Evolutionary conservation across 768 basidiomycete genomes (phyloP), one percentile per base, ranked within the genome.

Genomic region (Lactarius sp.): DNA sequence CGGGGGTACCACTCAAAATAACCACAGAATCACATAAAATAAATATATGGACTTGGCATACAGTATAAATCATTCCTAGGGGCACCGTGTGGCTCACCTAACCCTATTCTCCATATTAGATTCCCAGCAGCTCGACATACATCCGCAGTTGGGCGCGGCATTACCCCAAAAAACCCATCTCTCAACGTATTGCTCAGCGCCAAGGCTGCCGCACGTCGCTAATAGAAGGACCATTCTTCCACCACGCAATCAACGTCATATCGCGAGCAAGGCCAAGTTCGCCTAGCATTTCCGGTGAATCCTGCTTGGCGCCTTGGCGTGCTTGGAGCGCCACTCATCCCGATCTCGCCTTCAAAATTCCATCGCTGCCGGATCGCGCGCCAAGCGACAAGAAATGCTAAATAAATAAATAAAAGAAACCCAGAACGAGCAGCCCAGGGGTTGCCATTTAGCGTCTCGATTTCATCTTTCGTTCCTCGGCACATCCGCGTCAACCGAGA

Each of bases 211-310:
- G 16, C 36, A 3, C 16, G 8, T 27, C 27, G 20, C 69, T 67
- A 78, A 65, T 70, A 83, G 71, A 78, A 84, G 16, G 76, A 80
- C 79, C 82, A 88, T 72, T 89, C 87, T 68, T 91, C 89, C 12
- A 85, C 81, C 34, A 89, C 78, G 70, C 89, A 91, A 67, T 87
- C 85, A 41, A 78, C 75, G 63, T 84, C 85, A 65, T 85, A 83
- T 50, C 76, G 76, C 59, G 76, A 75, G 73, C 89, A 79, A 39
- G 83, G 82, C 68, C 72, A 75, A 69, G 13, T 53, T 5, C 51
- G n/a, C 3, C 46, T 34, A 4, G n/a, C 37, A 16, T 41, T 51
- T 31, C 62, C 58, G 7, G 63, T 69, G 62, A 59, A 67, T n/a
- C 68, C 66, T 5, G 55, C 52, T 49, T 64, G 60, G 31, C 65